Conservation (phyloP, 1,284 basidiomycete species). For the Moesziomyces sp. region DNA sequence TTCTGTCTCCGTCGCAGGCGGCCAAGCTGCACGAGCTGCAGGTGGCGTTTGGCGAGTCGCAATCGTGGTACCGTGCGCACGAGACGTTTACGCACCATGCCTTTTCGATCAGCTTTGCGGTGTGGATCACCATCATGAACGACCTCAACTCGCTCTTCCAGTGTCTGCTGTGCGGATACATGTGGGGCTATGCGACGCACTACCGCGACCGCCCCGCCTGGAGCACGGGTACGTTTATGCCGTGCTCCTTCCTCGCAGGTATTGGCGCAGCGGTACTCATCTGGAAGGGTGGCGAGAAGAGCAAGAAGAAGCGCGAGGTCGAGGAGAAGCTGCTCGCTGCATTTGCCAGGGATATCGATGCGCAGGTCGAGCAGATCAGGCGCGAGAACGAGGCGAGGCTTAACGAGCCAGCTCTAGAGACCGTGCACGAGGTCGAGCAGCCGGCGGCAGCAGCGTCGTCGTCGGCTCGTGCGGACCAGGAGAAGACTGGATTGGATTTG, state of each 20-base stretch:
- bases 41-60: conserved; percentile 34
- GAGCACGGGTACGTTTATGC: conserved; percentile 77
- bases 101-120: conserved; percentile 73
- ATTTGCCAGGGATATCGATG: conserved; percentile 40
- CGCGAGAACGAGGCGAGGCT: not conserved
- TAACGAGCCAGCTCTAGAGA: not conserved
- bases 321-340: conserved; percentile 74
- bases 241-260: conserved; percentile 79
- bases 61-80: conserved; percentile 81
- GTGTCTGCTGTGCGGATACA: conserved; percentile 50
- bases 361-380: conserved; percentile 18
- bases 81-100: conserved; percentile 84
- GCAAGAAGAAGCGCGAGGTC: conserved; percentile 80
- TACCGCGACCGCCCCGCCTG: conserved; percentile 69
- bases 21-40: conserved; percentile 29
- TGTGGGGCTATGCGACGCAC: conserved; percentile 68
- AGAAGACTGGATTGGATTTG: not conserved
- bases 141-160: conserved; percentile 86
- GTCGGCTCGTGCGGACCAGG: not conserved
- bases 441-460: not conserved
- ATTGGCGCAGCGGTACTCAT: conserved; percentile 80
- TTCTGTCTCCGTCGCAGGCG: conserved; percentile 32
- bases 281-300: conserved; percentile 79
- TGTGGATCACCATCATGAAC: conserved; percentile 72
- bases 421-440: not conserved